Evolutionary conservation across 2,329 filamentous ascomycete genomes (phyloP).

Genomic region (Blastomyces gilchristii): DNA sequence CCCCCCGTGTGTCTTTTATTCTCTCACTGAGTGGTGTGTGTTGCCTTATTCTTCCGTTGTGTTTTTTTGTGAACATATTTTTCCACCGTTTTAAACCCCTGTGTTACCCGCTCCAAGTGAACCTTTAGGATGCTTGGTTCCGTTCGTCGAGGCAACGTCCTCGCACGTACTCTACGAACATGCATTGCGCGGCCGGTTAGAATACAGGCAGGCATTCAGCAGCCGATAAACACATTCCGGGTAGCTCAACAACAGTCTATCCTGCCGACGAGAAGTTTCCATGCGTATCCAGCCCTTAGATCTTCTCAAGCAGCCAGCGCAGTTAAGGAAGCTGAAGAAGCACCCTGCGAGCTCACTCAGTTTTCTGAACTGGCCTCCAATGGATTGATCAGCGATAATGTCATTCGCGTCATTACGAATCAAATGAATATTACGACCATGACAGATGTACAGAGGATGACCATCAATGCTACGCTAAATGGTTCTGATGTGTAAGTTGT

Average conservation of each 20-base stretch:
- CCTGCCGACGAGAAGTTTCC: slow-evolving; percentile 21
- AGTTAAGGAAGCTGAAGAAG: slow-evolving; percentile 11
- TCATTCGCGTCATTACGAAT: slow-evolving; percentile 59
- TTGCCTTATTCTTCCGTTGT: not conserved
- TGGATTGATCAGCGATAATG: slow-evolving; percentile 47
- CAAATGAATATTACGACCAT: slow-evolving; percentile 71
- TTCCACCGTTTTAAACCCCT: not conserved
- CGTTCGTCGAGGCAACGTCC: slow-evolving; percentile 30
- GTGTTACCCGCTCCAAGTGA: not conserved
- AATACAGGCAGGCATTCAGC: slow-evolving; percentile 18
- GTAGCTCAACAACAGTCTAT: slow-evolving; percentile 15
- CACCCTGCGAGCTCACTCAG: slow-evolving; percentile 28
- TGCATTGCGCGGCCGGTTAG: slow-evolving; percentile 24
- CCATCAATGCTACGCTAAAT: slow-evolving; percentile 67
- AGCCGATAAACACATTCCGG: slow-evolving; percentile 23
- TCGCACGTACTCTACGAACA: slow-evolving; percentile 28
- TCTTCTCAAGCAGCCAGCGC: slow-evolving; percentile 21
- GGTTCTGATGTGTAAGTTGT: slow-evolving; percentile 67
- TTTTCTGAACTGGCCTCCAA: slow-evolving; percentile 32
- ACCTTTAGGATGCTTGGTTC: slow-evolving; percentile 27
- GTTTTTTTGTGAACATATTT: not conserved
- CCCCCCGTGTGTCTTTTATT: not conserved
- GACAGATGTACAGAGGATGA: slow-evolving; percentile 84
- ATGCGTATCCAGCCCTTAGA: slow-evolving; percentile 23
- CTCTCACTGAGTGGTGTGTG: not conserved